Evolutionary conservation across 805 yeast species (phyloP).

Genomic region (Komagataella pastoris): DNA sequence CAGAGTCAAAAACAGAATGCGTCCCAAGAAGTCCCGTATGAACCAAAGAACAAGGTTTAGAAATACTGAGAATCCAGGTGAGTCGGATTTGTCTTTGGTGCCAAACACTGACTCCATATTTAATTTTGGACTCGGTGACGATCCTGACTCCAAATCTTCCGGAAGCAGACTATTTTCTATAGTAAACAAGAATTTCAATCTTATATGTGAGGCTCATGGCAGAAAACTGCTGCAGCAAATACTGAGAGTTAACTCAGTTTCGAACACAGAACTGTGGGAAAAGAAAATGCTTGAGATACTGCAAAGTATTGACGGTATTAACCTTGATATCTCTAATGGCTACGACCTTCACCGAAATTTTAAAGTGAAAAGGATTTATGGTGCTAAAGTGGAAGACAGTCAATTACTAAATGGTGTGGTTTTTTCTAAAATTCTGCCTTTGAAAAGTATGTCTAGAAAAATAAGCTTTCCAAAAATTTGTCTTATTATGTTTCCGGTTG

Average conservation of each 20-base stretch:
- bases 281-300: slow-evolving; percentile 35
- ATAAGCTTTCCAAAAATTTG: slow-evolving; percentile 64
- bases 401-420: slow-evolving; percentile 63
- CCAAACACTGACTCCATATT: neutral
- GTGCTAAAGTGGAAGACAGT: slow-evolving; percentile 54
- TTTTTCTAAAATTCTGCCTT: slow-evolving; percentile 73
- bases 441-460: slow-evolving; percentile 59
- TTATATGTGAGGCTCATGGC: slow-evolving; percentile 26
- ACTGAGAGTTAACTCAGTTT: slow-evolving; percentile 45
- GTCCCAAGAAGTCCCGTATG: neutral
- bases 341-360: slow-evolving; percentile 82
- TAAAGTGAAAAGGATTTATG: slow-evolving; percentile 73
- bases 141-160: neutral
- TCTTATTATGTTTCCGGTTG: slow-evolving; percentile 79
- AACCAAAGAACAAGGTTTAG: neutral
- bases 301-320: slow-evolving; percentile 41
- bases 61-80: neutral
- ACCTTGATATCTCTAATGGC: slow-evolving; percentile 44
- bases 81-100: neutral
- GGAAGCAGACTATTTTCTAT: slow-evolving; percentile 2
- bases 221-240: slow-evolving; percentile 43
- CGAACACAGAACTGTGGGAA: slow-evolving; percentile 45
- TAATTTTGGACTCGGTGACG: neutral
- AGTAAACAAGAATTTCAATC: slow-evolving; percentile 3
- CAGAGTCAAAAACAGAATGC: neutral